Evolutionary conservation across 129 eudicot species (phyloP).

Genomic region (Sambucus nigra): DNA sequence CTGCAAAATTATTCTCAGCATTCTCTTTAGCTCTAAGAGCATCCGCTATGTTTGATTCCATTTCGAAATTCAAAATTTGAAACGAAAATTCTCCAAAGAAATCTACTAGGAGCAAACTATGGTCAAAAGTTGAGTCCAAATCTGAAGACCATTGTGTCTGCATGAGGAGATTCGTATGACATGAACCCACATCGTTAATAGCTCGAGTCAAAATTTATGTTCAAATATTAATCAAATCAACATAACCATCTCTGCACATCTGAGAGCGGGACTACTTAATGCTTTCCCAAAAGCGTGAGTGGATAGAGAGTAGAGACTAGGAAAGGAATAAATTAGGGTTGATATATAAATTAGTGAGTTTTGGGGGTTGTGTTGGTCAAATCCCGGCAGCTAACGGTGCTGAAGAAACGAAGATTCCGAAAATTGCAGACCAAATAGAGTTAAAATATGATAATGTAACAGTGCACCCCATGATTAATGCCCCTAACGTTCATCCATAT

Average conservation of each 20-base stretch:
- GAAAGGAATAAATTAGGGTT: background rate
- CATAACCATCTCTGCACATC: background rate
- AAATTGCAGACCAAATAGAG: background rate
- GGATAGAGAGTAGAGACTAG: background rate
- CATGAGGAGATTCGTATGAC: background rate
- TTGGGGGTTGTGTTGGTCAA: no score
- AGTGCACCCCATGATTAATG: constrained; percentile 6
- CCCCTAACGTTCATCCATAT: no score
- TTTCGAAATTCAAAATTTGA: constrained; percentile 3
- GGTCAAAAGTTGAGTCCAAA: background rate
- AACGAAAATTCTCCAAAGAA: background rate
- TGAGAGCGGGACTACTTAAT: background rate
- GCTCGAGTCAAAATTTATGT: background rate
- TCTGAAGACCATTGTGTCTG: background rate
- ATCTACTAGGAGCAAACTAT: background rate
- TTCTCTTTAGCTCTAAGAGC: constrained; percentile 23
- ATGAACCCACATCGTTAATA: constrained; percentile 7
- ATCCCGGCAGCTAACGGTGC: constrained; percentile 12
- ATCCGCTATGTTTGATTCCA: constrained; percentile 21
- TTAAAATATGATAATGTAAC: constrained; percentile 14
- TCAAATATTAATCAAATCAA: constrained; percentile 1
- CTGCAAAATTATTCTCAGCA: constrained; percentile 34
- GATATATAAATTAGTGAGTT: background rate
- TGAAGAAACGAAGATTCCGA: constrained; percentile 6
- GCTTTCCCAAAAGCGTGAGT: background rate